Evolutionary conservation across 2,329 filamentous ascomycete genomes (phyloP), one percentile per base, ranked within the genome.

Genomic region (Trichoderma koningii): DNA sequence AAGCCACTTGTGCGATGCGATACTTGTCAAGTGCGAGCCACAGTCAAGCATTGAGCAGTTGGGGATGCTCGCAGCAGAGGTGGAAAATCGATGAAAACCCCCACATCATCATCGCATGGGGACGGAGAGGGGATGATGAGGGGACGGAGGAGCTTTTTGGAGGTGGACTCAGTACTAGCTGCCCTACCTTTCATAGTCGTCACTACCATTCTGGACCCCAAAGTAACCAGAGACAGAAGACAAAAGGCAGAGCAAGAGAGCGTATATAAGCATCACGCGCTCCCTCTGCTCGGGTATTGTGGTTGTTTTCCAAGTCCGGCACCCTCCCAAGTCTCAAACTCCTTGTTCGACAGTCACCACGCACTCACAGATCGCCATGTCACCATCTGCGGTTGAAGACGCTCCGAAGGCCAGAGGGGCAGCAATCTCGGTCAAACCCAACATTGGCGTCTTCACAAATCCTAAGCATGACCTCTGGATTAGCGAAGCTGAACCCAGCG

Each of bases 381-480:
- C 73, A 64, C 76, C 76, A 65, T 75, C 75, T 53, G 74, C 72
- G 65, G 70, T 73, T 65, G 74, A 77, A 45, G 74, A 77, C 48
- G 41, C 67, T 61, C 66, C 71, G 63, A 68, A 70, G 30, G 65
- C 67, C 38, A 70, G 63, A 28, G 72, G 71, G 28, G 61, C 61
- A 30, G 55, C 55, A 21, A 59, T 52, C 12, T 64, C 61, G 9
- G 19, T 65, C 55, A 95, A 96, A 84, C 81, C 91, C 65, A 98
- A 98, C 80, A 96, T 98, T 75, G 94, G 93, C 71, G 93, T 98
- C 70, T 98, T 90, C 83, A 98, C 94, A 60, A 97, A 98, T 80
- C 92, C 94, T 19, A 86, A 87, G 66, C 94, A 98, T 76, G 91
- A 97, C 67, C 83, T 98, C 61, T 98, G 93, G 92, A 87, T 97